phyloP scores from a whole-genome alignment of 2,329 filamentous ascomycete genomes.

The Calonectria honghensis region DNA sequence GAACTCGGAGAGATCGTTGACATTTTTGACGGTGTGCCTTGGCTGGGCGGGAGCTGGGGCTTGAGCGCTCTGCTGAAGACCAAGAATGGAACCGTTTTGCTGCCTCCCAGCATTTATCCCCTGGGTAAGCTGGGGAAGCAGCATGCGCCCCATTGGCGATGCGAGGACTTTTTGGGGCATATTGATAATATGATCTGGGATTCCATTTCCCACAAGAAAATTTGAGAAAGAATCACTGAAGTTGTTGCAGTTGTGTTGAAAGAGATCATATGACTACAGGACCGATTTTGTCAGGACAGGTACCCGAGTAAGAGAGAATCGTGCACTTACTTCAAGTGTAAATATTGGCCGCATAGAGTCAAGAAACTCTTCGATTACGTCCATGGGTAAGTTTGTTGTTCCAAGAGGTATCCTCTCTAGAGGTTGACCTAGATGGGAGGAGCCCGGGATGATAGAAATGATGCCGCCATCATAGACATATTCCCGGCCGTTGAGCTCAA shows the following conservation, averaged over 20 bases:
- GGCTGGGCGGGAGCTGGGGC: constrained; percentile 45
- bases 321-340: constrained; percentile 78
- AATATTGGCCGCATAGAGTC: constrained; percentile 89
- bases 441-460: constrained; percentile 85
- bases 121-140: constrained; percentile 81
- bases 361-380: constrained; percentile 90
- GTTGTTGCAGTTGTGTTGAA: constrained; percentile 96
- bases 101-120: constrained; percentile 70
- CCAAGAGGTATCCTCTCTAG: constrained; percentile 86
- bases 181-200: constrained; percentile 89
- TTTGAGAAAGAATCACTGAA: constrained; percentile 95
- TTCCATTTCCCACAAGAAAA: constrained; percentile 91
- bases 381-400: constrained; percentile 84
- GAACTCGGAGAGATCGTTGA: constrained; percentile 67
- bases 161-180: constrained; percentile 90
- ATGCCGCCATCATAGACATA: constrained; percentile 94
- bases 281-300: background rate
- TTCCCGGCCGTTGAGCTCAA: constrained; percentile 89
- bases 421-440: constrained; percentile 90
- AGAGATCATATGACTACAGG: constrained; percentile 87
- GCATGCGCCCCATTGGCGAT: constrained; percentile 91
- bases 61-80: constrained; percentile 66
- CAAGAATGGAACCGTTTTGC: constrained; percentile 71
- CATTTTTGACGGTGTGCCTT: constrained; percentile 72
- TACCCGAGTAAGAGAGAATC: background rate